Percentiles rank a stretch among this genome's conserved stretches.
Evolutionary conservation across 2,329 filamentous ascomycete species (phyloP).

Genomic region (Pyrenophora graminea): DNA sequence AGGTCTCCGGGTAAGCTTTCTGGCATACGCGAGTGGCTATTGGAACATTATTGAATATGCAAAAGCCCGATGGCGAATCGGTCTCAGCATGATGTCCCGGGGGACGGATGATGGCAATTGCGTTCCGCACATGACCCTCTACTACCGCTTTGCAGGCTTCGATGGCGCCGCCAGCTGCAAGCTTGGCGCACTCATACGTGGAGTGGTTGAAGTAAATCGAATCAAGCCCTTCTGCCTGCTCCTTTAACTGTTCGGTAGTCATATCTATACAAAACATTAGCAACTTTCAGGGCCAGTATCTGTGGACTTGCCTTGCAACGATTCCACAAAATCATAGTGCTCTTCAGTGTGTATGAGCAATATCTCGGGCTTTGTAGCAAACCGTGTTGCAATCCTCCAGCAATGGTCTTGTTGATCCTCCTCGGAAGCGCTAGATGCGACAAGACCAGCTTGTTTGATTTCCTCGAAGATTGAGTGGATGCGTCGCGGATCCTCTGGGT

Average conservation of each 20-base stretch:
- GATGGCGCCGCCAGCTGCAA: conserved; percentile 91
- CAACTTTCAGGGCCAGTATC: conserved; percentile 4
- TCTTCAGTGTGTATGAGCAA: conserved; percentile 74
- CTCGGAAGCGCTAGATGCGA: conserved; percentile 63
- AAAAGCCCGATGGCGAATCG: conserved; percentile 87
- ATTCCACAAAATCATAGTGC: conserved; percentile 79
- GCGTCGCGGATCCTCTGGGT: conserved; percentile 90
- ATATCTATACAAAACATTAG: conserved; percentile 37
- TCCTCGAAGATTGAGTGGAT: conserved; percentile 93
- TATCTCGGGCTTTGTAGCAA: conserved; percentile 80
- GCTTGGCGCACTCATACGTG: conserved; percentile 77
- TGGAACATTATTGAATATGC: conserved; percentile 96
- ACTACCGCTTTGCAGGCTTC: conserved; percentile 95
- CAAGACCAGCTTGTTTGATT: conserved; percentile 78
- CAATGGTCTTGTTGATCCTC: conserved; percentile 57
- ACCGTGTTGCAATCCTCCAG: conserved; percentile 73
- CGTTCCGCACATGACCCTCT: conserved; percentile 82
- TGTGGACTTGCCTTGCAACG: conserved; percentile 50
- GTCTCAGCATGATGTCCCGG: conserved; percentile 94
- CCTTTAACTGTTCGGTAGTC: conserved; percentile 66
- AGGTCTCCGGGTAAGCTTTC: conserved; percentile 74
- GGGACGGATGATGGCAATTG: conserved; percentile 91
- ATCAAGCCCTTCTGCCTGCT: conserved; percentile 60
- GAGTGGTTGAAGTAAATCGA: conserved; percentile 69
- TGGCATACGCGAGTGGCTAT: conserved; percentile 91